Base-by-base conservation (phyloP, 2,329 filamentous ascomycete species). In the Arthroderma sp. region DNA sequence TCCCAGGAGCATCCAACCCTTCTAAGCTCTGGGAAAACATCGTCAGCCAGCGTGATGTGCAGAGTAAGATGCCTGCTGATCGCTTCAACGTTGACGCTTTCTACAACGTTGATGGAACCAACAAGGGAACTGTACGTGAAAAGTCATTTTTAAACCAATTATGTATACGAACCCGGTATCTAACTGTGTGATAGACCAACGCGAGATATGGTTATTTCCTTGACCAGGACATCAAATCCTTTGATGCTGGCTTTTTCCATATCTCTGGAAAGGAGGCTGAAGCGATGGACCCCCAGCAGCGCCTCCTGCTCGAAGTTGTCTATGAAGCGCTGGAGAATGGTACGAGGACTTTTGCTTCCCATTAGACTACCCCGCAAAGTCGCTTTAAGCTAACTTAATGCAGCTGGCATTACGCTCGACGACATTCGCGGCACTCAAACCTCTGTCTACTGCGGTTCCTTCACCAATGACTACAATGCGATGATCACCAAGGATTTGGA, bases 241-340 rank as follows among this genome's bases (percentile, higher is more conserved):
- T 64, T 33, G 62, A 65, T 49, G 54, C 56, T 1, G 45, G 49
- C 0, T 64, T 65, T 40, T 65, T 60, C 46, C 42, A 49, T 6
- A 58, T 60, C 6, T 48, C 42, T 1, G 43, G 55, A 4, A 46
- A 48, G 0, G 59, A 61, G 39, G 58, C 55, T 4, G 50, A 50
- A 9, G 47, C 54, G 5, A 58, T 63, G 46, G 59, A 62, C 40
- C 60, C 60, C 5, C 58, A 60, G 38, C 58, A 62, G 33, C 50
- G 60, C 7, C 40, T 59, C 2, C 43, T 56, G 5, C 39, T 63
- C 6, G 60, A 63, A 41, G 47, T 52, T 2, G 45, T 51, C 1
- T 63, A 58, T 27, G 56, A 58, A 29, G 51, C 54, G 1, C 40
- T 63, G 0, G 57, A 59, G 41, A 55, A 53, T 43, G 43, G 42